phyloP scores from a whole-genome alignment of 768 basidiomycete species.

The Auricularia sp. region DNA sequence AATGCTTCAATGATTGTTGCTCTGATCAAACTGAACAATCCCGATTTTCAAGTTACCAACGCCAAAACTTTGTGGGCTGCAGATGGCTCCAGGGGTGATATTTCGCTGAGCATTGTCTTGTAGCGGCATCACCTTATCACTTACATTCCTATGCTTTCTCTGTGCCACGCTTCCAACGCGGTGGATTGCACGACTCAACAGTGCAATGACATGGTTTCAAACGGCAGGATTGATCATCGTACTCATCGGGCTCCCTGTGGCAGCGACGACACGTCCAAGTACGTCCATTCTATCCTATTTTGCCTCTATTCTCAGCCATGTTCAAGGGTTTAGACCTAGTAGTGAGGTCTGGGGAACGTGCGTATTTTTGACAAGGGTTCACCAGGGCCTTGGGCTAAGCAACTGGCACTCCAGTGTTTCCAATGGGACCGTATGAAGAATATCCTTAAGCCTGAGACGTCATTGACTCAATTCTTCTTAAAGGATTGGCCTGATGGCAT shows the following conservation, averaged over 20 bases:
- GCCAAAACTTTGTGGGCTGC: neutral
- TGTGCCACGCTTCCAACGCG: slow-evolving; percentile 6
- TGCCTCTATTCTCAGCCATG: neutral
- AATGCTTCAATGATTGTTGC: slow-evolving; percentile 8
- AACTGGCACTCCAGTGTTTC: neutral
- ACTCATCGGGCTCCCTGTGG: slow-evolving; percentile 5
- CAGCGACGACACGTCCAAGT: neutral
- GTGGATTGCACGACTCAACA: slow-evolving; percentile 6
- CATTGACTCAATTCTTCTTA: too few relatives aligned
- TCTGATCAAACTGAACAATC: slow-evolving; percentile 1
- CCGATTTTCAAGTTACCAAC: slow-evolving; percentile 3
- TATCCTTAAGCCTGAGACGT: too few relatives aligned
- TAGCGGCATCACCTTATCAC: neutral
- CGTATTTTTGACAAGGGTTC: neutral
- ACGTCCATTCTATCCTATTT: neutral
- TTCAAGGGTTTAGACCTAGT: neutral
- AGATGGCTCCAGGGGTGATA: neutral
- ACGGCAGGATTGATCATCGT: slow-evolving; percentile 5
- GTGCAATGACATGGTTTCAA: slow-evolving; percentile 4
- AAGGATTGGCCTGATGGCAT: neutral
- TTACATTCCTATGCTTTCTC: slow-evolving; percentile 4
- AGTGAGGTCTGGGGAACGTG: slow-evolving; percentile 1
- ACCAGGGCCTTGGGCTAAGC: too few relatives aligned
- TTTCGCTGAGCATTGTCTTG: neutral
- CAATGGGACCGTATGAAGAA: neutral